A percentile compares a stretch with the other conserved stretches of the same genome.
Conservation (phyloP, 345 rosid species). For the Leavenworthia alabamica region DNA sequence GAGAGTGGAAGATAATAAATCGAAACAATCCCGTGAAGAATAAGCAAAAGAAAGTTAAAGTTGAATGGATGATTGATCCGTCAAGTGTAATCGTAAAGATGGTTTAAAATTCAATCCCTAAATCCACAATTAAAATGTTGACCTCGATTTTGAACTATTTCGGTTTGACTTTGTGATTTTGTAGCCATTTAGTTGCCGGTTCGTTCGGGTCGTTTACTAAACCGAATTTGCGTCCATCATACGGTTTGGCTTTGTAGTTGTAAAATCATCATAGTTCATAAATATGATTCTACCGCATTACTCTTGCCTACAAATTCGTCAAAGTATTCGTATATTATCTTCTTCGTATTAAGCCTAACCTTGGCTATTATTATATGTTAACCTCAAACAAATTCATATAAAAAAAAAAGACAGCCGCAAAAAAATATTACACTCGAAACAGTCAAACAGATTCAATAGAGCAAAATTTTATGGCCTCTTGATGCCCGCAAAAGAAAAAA, state of each 20-base stretch:
- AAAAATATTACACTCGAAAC: slow-evolving; percentile 23
- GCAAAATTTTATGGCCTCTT: slow-evolving; percentile 29
- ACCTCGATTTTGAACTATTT: background rate
- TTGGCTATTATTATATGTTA: background rate
- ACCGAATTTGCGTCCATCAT: too few species aligned
- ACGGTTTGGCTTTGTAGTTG: background rate
- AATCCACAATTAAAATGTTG: background rate
- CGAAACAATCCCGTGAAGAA: slow-evolving; percentile 20
- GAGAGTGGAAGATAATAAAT: background rate
- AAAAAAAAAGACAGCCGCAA: slow-evolving; percentile 15
- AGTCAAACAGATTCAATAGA: slow-evolving; percentile 8
- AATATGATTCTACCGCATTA: too few species aligned
- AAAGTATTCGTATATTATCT: background rate
- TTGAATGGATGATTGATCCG: slow-evolving; percentile 10
- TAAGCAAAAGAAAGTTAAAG: slow-evolving; percentile 16
- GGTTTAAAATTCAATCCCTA: slow-evolving; percentile 15
- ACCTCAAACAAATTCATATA: background rate
- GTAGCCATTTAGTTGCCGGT: background rate
- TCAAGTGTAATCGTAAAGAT: background rate
- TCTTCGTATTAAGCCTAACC: slow-evolving; percentile 16
- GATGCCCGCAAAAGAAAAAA: background rate
- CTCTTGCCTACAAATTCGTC: too few species aligned
- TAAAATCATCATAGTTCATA: background rate
- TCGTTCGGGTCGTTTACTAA: background rate
- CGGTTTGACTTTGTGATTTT: slow-evolving; percentile 2